Evolutionary conservation across 2,329 filamentous ascomycete genomes (phyloP).

Genomic region (Colletotrichum lindemuthianum): DNA sequence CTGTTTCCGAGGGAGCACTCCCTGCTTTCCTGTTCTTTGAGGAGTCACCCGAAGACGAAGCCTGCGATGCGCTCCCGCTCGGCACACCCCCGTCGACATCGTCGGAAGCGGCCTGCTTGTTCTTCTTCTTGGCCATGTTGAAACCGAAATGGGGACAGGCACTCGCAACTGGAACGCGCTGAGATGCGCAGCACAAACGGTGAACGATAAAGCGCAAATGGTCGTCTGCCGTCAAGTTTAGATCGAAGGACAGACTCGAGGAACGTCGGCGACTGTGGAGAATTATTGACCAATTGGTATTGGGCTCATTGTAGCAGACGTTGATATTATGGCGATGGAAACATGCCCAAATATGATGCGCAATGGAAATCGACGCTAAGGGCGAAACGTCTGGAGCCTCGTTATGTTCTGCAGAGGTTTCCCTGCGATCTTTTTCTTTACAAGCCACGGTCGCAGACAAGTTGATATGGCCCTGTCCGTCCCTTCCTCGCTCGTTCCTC

Average conservation of each 20-base stretch:
- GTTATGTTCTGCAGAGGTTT: no score
- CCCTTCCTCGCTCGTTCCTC: no score
- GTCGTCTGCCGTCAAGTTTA: constrained; percentile 16
- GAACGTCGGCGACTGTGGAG: constrained; percentile 9
- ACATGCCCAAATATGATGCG: neutral
- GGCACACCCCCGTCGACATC: constrained; percentile 40
- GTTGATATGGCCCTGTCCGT: no score
- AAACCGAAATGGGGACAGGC: neutral
- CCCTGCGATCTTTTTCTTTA: no score
- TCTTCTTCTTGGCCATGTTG: constrained; percentile 60
- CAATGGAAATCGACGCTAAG: no score
- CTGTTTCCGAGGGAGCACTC: constrained; percentile 47
- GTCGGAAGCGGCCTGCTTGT: constrained; percentile 49
- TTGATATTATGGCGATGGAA: constrained; percentile 7
- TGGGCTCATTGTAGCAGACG: constrained; percentile 30
- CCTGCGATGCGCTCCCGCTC: constrained; percentile 27
- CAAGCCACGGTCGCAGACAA: no score
- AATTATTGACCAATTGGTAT: constrained; percentile 34
- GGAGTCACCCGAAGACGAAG: constrained; percentile 10
- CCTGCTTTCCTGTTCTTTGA: constrained; percentile 36
- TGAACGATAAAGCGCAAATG: neutral
- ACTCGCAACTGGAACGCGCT: neutral
- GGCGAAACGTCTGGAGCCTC: no score
- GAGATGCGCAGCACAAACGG: neutral
- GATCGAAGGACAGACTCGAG: constrained; percentile 15